These are phyloP conservation scores for Artomyces pyxidatus DNA, from an alignment of 768 basidiomycete genomes.

Conservation along the genomic window DNA sequence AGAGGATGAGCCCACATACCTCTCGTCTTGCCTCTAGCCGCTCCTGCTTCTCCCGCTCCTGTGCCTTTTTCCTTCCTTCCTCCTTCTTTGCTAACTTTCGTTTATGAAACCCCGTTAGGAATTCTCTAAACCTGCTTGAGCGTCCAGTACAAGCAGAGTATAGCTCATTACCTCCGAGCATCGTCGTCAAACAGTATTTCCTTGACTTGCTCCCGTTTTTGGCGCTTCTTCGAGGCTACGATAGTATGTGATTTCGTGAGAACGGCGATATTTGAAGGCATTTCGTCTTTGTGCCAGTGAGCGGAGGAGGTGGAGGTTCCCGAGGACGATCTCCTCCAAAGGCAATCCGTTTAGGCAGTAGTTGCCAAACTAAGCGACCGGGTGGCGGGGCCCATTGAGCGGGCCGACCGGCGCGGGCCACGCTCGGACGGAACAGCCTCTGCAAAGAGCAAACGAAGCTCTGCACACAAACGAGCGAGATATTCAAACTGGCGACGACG, in stretches of 20 bases:
- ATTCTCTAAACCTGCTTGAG: conserved; percentile 47
- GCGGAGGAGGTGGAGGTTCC: no score
- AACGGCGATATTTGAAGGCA: conserved; percentile 37
- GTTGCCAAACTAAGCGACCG: no score
- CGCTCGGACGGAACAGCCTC: no score
- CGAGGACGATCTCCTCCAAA: no score
- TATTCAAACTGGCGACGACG: background rate
- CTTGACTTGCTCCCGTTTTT: conserved; percentile 60
- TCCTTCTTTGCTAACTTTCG: conserved; percentile 82
- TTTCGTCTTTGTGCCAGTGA: no score
- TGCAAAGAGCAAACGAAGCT: background rate
- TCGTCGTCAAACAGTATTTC: conserved; percentile 84
- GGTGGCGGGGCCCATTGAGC: no score
- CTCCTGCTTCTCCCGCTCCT: conserved; percentile 70
- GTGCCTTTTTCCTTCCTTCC: conserved; percentile 62
- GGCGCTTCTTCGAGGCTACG: conserved; percentile 59
- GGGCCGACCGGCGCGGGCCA: no score
- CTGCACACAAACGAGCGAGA: background rate
- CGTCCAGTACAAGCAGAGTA: background rate
- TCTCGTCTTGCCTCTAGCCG: conserved; percentile 69
- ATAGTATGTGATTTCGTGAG: conserved; percentile 59
- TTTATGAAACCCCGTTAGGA: conserved; percentile 90
- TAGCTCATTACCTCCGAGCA: conserved; percentile 51
- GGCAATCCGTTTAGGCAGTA: no score
- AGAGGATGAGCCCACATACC: conserved; percentile 34